Base-by-base conservation (phyloP, 1,284 basidiomycete genomes). In the Coniferiporia sulphurascens region DNA sequence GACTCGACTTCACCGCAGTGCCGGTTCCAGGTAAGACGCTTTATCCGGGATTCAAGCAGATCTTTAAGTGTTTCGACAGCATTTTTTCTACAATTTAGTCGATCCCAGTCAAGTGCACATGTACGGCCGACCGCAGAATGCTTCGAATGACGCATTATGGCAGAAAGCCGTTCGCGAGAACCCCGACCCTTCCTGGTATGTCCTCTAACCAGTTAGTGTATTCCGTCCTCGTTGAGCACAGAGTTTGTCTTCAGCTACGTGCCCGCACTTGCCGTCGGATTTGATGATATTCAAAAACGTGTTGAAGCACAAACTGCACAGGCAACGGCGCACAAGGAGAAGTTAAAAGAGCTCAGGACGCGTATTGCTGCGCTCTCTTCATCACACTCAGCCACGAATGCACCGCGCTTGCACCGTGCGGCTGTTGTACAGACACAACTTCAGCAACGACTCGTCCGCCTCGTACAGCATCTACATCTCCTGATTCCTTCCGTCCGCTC, bases 71-170 rank as follows among this genome's bases (percentile, higher is more conserved):
- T 49, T 19, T 43, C 49, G 27, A 15, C 62, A 91, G 87, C 82
- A 93, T 70, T 86, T 84, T 66, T 95, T 93, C 69, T 94, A 94
- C 71, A 95, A 95, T 67, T 77, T 92, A 3, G 92, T 95, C 5
- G 88, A 91, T 64, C 87, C 90, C 0, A 77, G 77, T 2, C 82
- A 88, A 65, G 81, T 89, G 1, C 77, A 76, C 32, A 68, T 85
- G 58, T 95, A 92, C 65, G 87, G 84, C 4, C 82, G 91, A 34
- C 93, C 92, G 6, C 69, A 77, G 4, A 90, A 88, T 64, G 87
- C 87, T 1, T 82, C 78, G 5, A 89, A 91, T 62, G 90, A 93
- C 45, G 78, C 78, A 5, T 69, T 88, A 55, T 95, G 92, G 92
- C 84, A 89, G 65, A 88, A 87, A 64, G 92, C 92, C 9, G 73